Base-by-base conservation (phyloP, 306 rosid species). In the Heteromeles arbutifolia region DNA sequence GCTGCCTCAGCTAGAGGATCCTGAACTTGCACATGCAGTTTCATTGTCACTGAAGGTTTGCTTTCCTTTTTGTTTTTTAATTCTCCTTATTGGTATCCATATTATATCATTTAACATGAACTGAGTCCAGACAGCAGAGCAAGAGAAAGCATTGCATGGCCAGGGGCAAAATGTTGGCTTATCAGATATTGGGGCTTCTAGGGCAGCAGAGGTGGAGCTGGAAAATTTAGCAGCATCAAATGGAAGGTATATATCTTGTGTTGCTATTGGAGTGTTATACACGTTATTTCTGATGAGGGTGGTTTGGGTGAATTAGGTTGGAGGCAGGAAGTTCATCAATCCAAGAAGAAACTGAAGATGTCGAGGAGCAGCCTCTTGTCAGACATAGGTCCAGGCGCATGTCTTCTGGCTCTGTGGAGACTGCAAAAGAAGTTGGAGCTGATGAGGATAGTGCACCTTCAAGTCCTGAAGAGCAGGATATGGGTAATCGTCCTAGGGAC, bases 11-110 rank as follows among this genome's bases (percentile, higher is more conserved):
- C 22, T 84, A 77, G 90, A 86, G 84, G 97, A 92, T 86, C 74
- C 89, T 41, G 96, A 89, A 83, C 89, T 90, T 83, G 93, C 96
- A 52, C 98, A 82, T 80, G 97, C 90, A 65, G 98, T 90, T 79
- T 86, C 97, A 12, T 78, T 93, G 86, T 92, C 98, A 70, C 79
- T 88, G 78, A 85, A 88, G 96, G 99, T 88, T 48, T 76, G 80
- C 70, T 70, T 64, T 81, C 29, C 5, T 45, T n/a, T 71, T 74
- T 56, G n/a, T n/a, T 41, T 9, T 11, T 26, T 83, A 41, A 2
- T 32, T 61, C 69, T 52, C 41, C 21, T 53, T 65, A 15, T 66
- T 45, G 44, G 31, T 45, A 24, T 45, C 31, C 64, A 80, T 79
- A 74, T 77, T 62, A 57, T 67, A 74, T 70, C 53, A 34, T 77